Evolutionary conservation across 371 early-diverging fungal genomes (phyloP), one percentile per base, ranked within the genome.

Genomic region (Saksenaea oblongispora): DNA sequence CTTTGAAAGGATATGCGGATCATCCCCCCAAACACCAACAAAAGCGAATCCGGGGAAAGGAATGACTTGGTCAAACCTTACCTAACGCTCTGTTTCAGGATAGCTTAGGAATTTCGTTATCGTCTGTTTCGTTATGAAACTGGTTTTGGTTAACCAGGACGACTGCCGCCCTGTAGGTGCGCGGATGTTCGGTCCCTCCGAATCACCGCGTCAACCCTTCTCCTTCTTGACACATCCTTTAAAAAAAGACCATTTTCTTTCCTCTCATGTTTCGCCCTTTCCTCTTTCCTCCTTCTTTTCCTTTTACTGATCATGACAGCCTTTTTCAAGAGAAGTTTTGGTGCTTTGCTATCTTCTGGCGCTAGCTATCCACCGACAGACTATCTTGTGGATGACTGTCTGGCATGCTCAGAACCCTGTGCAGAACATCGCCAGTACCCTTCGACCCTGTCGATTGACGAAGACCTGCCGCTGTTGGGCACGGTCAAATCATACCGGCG

Each of bases 401-500:
- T 61, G 10, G 61, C 75, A 5, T 86, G 84, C 61, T 67, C 76
- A 34, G 70, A 69, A 5, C 79, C 80, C 2, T 85, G 86, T 58
- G 78, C 82, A 39, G 79, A 84, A 35, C 93, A 93, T 64, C 69
- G 74, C 13, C 76, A 72, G 35, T 85, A 86, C 54, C 92, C 93
- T 10, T 76, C 78, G 10, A 86, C 88, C 61, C 69, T 93, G 37
- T 82, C 85, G 14, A 84, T 93, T 31, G 91, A 91, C 58, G 61
- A 56, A 1, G 75, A 73, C 0, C 34, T 73, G 0, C 80, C 85
- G 0, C 66, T 92, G 18, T 59, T 85, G 28, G 81, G 86, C n/a
- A 79, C 90, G 17, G 85, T 88, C 71, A 88, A 87, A 51, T 89
- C 92, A 9, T 91, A 92, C 70, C 75, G 78, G 15, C 86, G 88